Conservation (phyloP, 345 rosid species). For the Eucalyptus cloeziana region DNA sequence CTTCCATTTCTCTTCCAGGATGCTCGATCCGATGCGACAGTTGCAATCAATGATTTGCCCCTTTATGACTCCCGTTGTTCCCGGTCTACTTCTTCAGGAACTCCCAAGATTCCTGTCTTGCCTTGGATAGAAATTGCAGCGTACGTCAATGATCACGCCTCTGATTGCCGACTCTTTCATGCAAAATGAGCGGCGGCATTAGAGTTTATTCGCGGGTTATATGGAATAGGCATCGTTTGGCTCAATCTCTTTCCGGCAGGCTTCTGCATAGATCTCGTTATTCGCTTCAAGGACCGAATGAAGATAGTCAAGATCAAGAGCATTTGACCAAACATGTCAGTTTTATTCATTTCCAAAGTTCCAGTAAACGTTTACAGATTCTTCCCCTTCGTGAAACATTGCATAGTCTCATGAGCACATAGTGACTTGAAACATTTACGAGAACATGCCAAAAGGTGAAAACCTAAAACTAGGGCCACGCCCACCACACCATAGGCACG, state of each 20-base stretch:
- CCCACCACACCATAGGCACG: conserved; percentile 50
- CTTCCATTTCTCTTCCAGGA: not conserved
- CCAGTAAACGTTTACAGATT: not conserved
- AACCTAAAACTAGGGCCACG: conserved; percentile 19
- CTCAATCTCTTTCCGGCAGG: not conserved
- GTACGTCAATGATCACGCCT: not conserved
- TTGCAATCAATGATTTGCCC: not conserved
- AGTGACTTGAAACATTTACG: not conserved
- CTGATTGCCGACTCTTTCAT: not conserved
- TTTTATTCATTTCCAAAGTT: not conserved
- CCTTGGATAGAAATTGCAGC: not conserved
- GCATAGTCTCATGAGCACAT: not conserved
- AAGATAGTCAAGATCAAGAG: not conserved
- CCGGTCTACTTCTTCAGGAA: not conserved
- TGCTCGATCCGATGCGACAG: not conserved
- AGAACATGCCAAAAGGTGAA: not conserved
- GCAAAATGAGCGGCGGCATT: not conserved
- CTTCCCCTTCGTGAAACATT: not conserved
- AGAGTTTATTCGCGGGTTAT: not conserved
- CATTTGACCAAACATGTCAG: not conserved
- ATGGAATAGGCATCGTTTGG: not conserved
- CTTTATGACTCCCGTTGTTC: not conserved
- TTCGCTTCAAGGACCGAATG: not conserved
- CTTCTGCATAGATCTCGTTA: not conserved
- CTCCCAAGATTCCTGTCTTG: not conserved